A percentile compares a stretch with the other conserved stretches of the same genome.
Conservation (phyloP, 495 filamentous ascomycete species). For the Podospora appendiculata region DNA sequence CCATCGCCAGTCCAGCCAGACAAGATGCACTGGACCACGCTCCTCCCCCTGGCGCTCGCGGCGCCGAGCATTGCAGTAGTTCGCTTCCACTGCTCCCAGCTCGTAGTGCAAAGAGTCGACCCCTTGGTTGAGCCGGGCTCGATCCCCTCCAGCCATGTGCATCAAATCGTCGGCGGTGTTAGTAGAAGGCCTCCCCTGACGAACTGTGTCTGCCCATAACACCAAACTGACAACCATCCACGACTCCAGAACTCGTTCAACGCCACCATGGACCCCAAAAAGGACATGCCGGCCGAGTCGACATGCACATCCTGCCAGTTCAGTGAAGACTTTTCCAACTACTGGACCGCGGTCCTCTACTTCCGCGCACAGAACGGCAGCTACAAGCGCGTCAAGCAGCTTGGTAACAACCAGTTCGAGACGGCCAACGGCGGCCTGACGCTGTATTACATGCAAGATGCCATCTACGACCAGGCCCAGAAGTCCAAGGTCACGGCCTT, state of each 20-base stretch:
- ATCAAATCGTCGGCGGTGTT: conserved; percentile 29
- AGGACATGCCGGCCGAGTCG: conserved; percentile 28
- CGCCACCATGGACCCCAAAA: conserved; percentile 29
- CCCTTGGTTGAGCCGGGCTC: conserved; percentile 26
- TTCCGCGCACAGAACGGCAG: conserved; percentile 36
- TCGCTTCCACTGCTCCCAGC: conserved; percentile 28
- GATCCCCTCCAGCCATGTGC: conserved; percentile 24
- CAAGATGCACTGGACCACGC: conserved; percentile 23
- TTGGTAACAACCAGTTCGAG: conserved; percentile 26
- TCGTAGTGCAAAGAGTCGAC: conserved; percentile 25
- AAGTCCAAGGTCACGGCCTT: conserved; percentile 34
- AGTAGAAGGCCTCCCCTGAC: conserved; percentile 1
- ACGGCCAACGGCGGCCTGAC: conserved; percentile 32
- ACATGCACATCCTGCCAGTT: conserved; percentile 16
- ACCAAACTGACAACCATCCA: too few species aligned
- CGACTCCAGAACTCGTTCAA: conserved; percentile 31
- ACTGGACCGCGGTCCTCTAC: conserved; percentile 38
- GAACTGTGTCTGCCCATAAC: too few species aligned
- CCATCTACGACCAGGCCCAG: conserved; percentile 16
- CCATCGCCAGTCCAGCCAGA: neutral
- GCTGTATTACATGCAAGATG: conserved; percentile 34
- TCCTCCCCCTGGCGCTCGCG: conserved; percentile 22
- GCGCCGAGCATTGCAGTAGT: conserved; percentile 24
- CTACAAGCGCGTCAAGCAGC: conserved; percentile 29
- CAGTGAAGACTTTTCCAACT: conserved; percentile 15